phyloP scores from a whole-genome alignment of 306 rosid genomes.

The Cucurbita moschata region DNA sequence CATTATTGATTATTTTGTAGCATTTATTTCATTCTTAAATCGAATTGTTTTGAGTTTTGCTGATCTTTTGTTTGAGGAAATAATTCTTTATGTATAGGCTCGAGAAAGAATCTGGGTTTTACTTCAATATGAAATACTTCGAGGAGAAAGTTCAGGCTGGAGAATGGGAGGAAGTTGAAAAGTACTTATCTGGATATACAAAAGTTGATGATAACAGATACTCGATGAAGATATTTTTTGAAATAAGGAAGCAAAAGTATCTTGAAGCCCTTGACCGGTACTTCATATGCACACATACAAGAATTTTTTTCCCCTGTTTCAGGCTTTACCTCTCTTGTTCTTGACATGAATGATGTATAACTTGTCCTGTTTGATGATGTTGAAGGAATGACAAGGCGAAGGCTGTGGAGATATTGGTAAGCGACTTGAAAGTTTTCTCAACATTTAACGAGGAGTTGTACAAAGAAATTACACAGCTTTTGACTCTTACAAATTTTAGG shows the following conservation, averaged over 20 bases:
- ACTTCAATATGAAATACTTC: conserved; percentile 82
- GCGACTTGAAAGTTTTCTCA: conserved; percentile 64
- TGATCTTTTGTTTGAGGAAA: background rate
- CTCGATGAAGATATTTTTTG: conserved; percentile 83
- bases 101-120: conserved; percentile 84
- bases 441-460: conserved; percentile 67
- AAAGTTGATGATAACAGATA: conserved; percentile 82
- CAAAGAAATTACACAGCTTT: conserved; percentile 76
- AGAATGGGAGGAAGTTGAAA: conserved; percentile 89
- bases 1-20: background rate
- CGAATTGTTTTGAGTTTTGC: background rate
- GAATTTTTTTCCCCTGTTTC: background rate
- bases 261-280: conserved; percentile 95
- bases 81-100: conserved; percentile 27
- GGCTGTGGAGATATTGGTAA: conserved; percentile 67
- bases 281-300: background rate
- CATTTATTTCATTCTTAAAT: background rate
- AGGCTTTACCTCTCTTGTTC: background rate
- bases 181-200: conserved; percentile 70
- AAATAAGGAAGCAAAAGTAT: conserved; percentile 82
- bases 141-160: conserved; percentile 81
- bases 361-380: conserved; percentile 2
- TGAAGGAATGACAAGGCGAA: conserved; percentile 56
- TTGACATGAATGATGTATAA: background rate
- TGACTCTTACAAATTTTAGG: conserved; percentile 75